These are phyloP conservation scores for Penicillium sp. DNA, from an alignment of 2,329 filamentous ascomycete species.

Conservation along the genomic window DNA sequence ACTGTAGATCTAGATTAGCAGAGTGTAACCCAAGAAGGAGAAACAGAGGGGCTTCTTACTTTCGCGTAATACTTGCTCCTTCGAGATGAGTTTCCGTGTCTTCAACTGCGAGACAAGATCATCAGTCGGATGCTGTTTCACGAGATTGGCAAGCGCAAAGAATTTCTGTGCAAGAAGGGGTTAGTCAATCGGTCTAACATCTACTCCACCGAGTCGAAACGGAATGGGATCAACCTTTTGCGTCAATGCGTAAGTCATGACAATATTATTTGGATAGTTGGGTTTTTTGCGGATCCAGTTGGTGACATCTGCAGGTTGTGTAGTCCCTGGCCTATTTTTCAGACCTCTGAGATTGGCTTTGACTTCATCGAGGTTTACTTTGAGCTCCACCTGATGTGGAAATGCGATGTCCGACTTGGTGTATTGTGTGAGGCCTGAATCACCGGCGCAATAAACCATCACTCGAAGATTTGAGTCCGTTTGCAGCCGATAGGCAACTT, in stretches of 20 bases:
- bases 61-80: constrained; percentile 77
- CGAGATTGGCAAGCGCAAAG: constrained; percentile 71
- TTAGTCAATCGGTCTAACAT: background rate
- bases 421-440: constrained; percentile 58
- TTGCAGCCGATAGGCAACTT: constrained; percentile 56
- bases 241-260: constrained; percentile 90
- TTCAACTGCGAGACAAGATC: constrained; percentile 68
- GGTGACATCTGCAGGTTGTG: constrained; percentile 89
- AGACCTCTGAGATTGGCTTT: constrained; percentile 91
- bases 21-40: constrained; percentile 5
- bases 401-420: constrained; percentile 71
- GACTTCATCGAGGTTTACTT: constrained; percentile 81
- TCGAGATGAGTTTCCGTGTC: constrained; percentile 69
- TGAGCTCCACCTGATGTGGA: constrained; percentile 87
- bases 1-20: constrained; percentile 53
- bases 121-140: constrained; percentile 68
- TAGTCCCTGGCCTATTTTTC: constrained; percentile 95
- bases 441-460: constrained; percentile 78
- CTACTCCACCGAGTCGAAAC: background rate
- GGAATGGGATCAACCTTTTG: constrained; percentile 62
- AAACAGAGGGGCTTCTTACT: constrained; percentile 50
- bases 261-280: constrained; percentile 71
- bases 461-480: constrained; percentile 64
- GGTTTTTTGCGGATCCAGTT: constrained; percentile 64
- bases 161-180: constrained; percentile 56